A percentile compares a stretch with the other conserved stretches of the same genome.
phyloP scores from a whole-genome alignment of 768 basidiomycete species.

The Scleroderma citrinum region DNA sequence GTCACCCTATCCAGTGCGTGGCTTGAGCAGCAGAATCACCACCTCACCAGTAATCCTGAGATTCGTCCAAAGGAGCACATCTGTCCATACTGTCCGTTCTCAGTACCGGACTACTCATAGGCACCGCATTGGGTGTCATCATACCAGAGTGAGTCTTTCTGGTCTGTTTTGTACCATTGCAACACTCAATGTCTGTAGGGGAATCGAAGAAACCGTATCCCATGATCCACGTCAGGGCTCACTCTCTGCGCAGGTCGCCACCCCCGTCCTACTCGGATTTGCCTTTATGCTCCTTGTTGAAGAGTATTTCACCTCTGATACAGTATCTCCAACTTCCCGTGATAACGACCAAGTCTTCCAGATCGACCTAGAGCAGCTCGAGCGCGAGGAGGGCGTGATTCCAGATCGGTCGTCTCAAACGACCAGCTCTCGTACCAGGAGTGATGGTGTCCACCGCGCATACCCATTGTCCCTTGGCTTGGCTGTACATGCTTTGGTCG shows the following conservation, averaged over 20 bases:
- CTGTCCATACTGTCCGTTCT: conserved; percentile 46
- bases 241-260: conserved; percentile 50
- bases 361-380: conserved; percentile 55
- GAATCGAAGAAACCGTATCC: conserved; percentile 55
- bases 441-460: conserved; percentile 33
- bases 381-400: conserved; percentile 33
- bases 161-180: neutral
- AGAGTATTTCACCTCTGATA: conserved; percentile 50
- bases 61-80: conserved; percentile 40
- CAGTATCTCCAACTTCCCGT: conserved; percentile 30
- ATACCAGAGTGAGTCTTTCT: conserved; percentile 76
- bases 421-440: conserved; percentile 14
- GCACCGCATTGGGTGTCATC: conserved; percentile 86
- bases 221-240: conserved; percentile 32
- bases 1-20: conserved; percentile 60
- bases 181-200: conserved; percentile 38
- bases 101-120: conserved; percentile 81
- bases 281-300: conserved; percentile 57
- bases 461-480: conserved; percentile 81
- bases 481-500: conserved; percentile 82
- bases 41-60: conserved; percentile 16
- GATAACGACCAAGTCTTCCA: conserved; percentile 42
- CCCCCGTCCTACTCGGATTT: conserved; percentile 60
- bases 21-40: conserved; percentile 3
- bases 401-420: conserved; percentile 9